A percentile compares a stretch with the other conserved stretches of the same genome.
Evolutionary conservation across 805 yeast genomes (phyloP).

Genomic region (Kodamaea sagamina): DNA sequence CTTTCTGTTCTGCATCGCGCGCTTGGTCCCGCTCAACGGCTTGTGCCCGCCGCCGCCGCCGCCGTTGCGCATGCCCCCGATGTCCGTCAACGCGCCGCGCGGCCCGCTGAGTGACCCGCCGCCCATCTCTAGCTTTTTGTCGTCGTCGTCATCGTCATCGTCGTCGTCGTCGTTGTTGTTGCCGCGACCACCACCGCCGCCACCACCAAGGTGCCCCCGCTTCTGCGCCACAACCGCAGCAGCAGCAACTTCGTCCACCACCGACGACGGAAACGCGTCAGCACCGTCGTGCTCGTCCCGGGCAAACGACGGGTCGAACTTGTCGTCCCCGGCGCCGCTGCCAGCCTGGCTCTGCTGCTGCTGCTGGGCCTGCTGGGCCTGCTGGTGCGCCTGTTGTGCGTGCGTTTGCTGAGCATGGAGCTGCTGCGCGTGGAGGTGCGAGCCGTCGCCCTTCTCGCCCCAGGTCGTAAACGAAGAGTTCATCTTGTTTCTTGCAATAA

Average conservation of each 20-base stretch:
- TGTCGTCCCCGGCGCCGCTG: slow-evolving; percentile 20
- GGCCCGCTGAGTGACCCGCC: slow-evolving; percentile 7
- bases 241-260: slow-evolving; percentile 28
- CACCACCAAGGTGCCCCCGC: slow-evolving; percentile 9
- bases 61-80: slow-evolving; percentile 9
- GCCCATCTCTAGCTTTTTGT: slow-evolving; percentile 13
- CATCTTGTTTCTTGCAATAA: slow-evolving; percentile 18
- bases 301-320: slow-evolving; percentile 35
- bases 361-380: slow-evolving; percentile 11
- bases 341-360: slow-evolving; percentile 11
- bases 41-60: slow-evolving; percentile 37
- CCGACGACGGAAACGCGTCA: slow-evolving; percentile 23
- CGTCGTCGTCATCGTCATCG: slow-evolving; percentile 13
- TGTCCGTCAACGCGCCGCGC: slow-evolving; percentile 12
- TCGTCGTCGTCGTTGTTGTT: slow-evolving; percentile 12
- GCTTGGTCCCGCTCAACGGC: slow-evolving; percentile 56
- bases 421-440: slow-evolving; percentile 12
- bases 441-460: slow-evolving; percentile 24
- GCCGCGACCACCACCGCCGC: slow-evolving; percentile 8
- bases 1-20: slow-evolving; percentile 89
- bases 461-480: slow-evolving; percentile 26
- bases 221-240: slow-evolving; percentile 29
- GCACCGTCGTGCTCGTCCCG: slow-evolving; percentile 21
- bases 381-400: slow-evolving; percentile 14
- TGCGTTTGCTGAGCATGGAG: slow-evolving; percentile 11